These are phyloP conservation scores for Ustilago xerochloae DNA, from an alignment of 1,284 basidiomycete genomes.

Conservation along the genomic window DNA sequence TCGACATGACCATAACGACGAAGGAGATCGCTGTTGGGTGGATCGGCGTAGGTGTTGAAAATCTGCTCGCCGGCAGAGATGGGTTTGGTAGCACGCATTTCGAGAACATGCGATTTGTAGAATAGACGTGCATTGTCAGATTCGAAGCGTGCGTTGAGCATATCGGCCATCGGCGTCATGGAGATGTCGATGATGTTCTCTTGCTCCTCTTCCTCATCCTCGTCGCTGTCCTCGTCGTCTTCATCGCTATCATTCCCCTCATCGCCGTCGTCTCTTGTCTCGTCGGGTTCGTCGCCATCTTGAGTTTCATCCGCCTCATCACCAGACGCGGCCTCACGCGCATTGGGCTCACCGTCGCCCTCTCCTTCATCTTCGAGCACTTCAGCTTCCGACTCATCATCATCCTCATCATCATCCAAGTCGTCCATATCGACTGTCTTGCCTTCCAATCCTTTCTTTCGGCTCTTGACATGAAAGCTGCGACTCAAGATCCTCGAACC, in stretches of 20 bases:
- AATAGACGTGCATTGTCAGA: slow-evolving; percentile 76
- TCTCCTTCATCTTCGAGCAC: slow-evolving; percentile 54
- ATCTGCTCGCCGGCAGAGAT: slow-evolving; percentile 88
- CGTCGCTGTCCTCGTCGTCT: slow-evolving; percentile 45
- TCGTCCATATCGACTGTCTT: slow-evolving; percentile 55
- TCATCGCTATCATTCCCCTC: slow-evolving; percentile 8
- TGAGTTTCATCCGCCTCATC: slow-evolving; percentile 4
- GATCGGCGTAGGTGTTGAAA: slow-evolving; percentile 92
- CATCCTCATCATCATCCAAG: slow-evolving; percentile 50
- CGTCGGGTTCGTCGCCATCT: slow-evolving; percentile 15
- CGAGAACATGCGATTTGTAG: slow-evolving; percentile 78
- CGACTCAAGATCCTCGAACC: slow-evolving; percentile 93
- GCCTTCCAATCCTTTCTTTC: slow-evolving; percentile 37
- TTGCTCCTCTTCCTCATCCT: slow-evolving; percentile 43
- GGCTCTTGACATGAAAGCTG: slow-evolving; percentile 78
- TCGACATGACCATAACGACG: slow-evolving; percentile 95
- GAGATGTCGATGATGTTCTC: slow-evolving; percentile 76
- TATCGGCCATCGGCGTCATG: slow-evolving; percentile 97
- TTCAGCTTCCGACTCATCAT: slow-evolving; percentile 47
- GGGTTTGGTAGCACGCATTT: slow-evolving; percentile 82
- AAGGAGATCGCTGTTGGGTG: slow-evolving; percentile 92
- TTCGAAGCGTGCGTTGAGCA: slow-evolving; percentile 71
- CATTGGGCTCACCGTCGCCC: too few species aligned
- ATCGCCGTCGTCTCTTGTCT: slow-evolving; percentile 18
- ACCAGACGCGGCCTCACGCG: slow-evolving; percentile 7